A percentile compares a stretch with the other conserved stretches of the same genome.
Conservation (phyloP, 2,329 filamentous ascomycete genomes). For the Blastomyces gilchristii region DNA sequence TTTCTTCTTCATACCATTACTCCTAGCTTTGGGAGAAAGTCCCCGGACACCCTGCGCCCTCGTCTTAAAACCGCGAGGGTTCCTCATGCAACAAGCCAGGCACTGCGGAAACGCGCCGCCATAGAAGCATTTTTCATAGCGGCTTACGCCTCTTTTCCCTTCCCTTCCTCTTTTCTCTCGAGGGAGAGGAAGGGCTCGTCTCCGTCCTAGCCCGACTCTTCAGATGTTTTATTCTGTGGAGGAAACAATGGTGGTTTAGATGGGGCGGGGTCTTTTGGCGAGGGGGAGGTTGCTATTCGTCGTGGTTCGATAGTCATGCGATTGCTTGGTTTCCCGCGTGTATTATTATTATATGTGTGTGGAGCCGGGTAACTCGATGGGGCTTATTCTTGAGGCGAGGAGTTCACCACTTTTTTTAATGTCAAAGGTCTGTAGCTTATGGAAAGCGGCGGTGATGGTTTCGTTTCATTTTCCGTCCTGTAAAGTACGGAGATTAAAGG, state of each 20-base stretch:
- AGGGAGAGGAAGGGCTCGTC: neutral
- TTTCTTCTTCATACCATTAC: conserved; percentile 27
- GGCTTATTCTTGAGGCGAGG: conserved; percentile 99
- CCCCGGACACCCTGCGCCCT: conserved; percentile 73
- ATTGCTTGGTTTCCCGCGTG: conserved; percentile 61
- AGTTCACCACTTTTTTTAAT: conserved; percentile 44
- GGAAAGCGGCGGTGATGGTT: conserved; percentile 36
- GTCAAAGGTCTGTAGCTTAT: conserved; percentile 45
- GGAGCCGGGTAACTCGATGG: conserved; percentile 88
- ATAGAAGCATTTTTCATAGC: conserved; percentile 81
- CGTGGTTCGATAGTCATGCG: conserved; percentile 95
- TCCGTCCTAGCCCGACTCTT: neutral
- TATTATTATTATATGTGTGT: conserved; percentile 20
- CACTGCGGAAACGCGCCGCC: conserved; percentile 97
- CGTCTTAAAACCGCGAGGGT: neutral
- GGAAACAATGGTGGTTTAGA: conserved; percentile 18
- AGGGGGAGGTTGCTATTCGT: conserved; percentile 67
- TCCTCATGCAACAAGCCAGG: conserved; percentile 31
- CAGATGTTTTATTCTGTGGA: conserved; percentile 19
- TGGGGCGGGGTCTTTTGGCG: conserved; percentile 28
- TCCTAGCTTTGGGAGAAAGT: conserved; percentile 98
- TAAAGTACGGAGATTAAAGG: conserved; percentile 13
- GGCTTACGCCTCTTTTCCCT: conserved; percentile 60
- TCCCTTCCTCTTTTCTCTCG: conserved; percentile 37
- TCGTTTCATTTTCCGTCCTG: conserved; percentile 27